Base-by-base conservation (phyloP, 2,329 filamentous ascomycete genomes). In the Beauveria bassiana region DNA sequence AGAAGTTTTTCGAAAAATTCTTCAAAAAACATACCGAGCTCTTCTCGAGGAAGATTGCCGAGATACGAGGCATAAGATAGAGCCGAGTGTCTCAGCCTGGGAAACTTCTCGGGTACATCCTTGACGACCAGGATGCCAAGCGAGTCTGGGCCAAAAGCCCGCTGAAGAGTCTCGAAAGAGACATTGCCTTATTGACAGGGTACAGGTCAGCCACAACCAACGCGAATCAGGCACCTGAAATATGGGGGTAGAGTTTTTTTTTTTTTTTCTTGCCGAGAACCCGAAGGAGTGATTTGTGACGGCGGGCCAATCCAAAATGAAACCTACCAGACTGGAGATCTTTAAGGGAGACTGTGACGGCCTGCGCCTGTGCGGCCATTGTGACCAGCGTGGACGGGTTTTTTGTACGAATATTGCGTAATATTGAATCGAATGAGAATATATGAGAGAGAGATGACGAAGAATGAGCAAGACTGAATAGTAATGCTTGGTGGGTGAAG, bases 121-220 rank as follows among this genome's bases (percentile, higher is more conserved):
- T 89, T 91, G 53, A 99, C 93, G n/a, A 98, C 79, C 61, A 99
- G 87, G 58, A 99, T 96, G 0, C 95, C 95, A 14, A 98, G 79
- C 2, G 92, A 96, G 28, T 90, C 86, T 1, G 93, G 91, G 0
- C 95, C 95, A 71, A 99, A 98, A 0, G 95, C 95, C 67, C 88
- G 75, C 68, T 90, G 84, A 12, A 95, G 80, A 0, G 83, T 83
- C 61, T 84, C 81, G 58, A 91, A 88, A 0, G 88, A 80, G 51
- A 93, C 80, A 62, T 81, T 82, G 22, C 85, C 88, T 22, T 22
- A 22, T 22, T 59, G 22, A 18, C 8, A 9, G 16, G 9, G 5
- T 20, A 24, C 7, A 22, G 34, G 47, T 59, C 47, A 43, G 40
- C 12, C 20, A 26, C 40, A 26, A 26, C 26, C n/a, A 14, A 20